Conservation (phyloP, 768 basidiomycete genomes). For the Termitomyces sp. region DNA sequence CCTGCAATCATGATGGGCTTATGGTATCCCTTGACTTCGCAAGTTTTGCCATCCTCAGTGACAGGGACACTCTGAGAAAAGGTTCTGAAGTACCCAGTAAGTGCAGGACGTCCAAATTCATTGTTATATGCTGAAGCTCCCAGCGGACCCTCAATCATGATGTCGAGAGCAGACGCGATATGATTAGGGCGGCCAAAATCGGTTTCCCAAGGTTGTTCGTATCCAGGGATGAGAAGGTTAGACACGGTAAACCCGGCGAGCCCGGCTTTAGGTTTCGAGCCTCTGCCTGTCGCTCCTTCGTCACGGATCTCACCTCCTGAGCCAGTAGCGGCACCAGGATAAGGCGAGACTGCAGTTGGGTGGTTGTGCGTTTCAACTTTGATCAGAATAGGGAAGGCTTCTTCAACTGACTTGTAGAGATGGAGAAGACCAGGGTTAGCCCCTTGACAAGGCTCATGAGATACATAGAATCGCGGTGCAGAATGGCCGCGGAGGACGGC, state of each 20-base stretch:
- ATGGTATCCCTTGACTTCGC: constrained; percentile 90
- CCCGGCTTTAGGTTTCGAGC: constrained; percentile 95
- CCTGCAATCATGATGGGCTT: constrained; percentile 99
- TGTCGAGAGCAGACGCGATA: constrained; percentile 90
- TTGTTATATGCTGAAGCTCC: constrained; percentile 97
- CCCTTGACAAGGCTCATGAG: constrained; percentile 16
- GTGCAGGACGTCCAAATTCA: constrained; percentile 92
- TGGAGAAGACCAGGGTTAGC: constrained; percentile 20
- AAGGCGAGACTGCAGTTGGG: constrained; percentile 97
- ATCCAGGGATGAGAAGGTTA: constrained; percentile 89
- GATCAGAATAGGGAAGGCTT: constrained; percentile 84
- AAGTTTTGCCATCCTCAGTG: constrained; percentile 35
- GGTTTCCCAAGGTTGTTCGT: constrained; percentile 91
- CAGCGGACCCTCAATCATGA: constrained; percentile 95
- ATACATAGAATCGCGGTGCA: constrained; percentile 70
- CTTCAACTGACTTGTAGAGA: constrained; percentile 53
- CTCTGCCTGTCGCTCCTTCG: constrained; percentile 92
- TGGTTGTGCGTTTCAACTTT: constrained; percentile 99
- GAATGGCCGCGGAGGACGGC: constrained; percentile 82
- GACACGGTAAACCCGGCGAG: constrained; percentile 90
- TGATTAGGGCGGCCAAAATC: constrained; percentile 88
- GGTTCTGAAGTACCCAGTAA: constrained; percentile 93
- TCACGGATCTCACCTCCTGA: constrained; percentile 98
- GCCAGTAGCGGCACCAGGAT: constrained; percentile 97
- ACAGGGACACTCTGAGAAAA: constrained; percentile 75